Base-by-base conservation (phyloP, 2,329 filamentous ascomycete species). In the Pyrenophora teres region DNA sequence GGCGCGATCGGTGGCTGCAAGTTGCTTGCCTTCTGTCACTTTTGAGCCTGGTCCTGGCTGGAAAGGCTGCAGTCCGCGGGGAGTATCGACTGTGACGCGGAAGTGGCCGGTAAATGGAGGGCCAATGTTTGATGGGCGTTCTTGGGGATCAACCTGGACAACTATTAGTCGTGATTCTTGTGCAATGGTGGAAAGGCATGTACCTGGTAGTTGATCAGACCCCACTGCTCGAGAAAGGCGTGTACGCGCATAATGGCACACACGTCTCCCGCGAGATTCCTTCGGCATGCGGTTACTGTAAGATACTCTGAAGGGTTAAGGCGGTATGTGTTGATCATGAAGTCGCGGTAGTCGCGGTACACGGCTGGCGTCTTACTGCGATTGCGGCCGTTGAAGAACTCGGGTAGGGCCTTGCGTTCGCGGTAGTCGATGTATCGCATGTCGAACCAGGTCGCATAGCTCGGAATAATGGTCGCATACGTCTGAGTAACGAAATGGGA, bases 231-330 rank as follows among this genome's bases (percentile, higher is more conserved):
- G 31, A 99, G 82, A 77, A 99, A 99, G 13, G 92, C 89, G 75
- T 99, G 94, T 15, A 99, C 93, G 60, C 94, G 88, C 94, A 99
- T 99, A 65, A 99, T 99, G 33, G 94, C 93, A 77, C 94, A 99
- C 27, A 99, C 94, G 75, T 99, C 94, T 60, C 94, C 94, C 18
- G 94, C 94, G 69, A 99, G 77, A 73, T 99, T 99, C 62, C 94
- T 85, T 59, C 94, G 84, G 73, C 94, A 99, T 43, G 94, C 94
- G 9, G 94, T 99, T 47, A 99, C 93, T 4, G 94, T 99, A 48
- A 99, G 82, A 70, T 99, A 99, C 74, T 99, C 94, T 46, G 92
- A 84, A 4, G 94, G 94, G 71, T 97, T 99, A 50, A 99, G 80
- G 32, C 94, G 88, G 76, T 99, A 99, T 12, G 94, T 97, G 78